phyloP scores from a whole-genome alignment of 2,329 filamentous ascomycete species.

The Monosporascus sp. region DNA sequence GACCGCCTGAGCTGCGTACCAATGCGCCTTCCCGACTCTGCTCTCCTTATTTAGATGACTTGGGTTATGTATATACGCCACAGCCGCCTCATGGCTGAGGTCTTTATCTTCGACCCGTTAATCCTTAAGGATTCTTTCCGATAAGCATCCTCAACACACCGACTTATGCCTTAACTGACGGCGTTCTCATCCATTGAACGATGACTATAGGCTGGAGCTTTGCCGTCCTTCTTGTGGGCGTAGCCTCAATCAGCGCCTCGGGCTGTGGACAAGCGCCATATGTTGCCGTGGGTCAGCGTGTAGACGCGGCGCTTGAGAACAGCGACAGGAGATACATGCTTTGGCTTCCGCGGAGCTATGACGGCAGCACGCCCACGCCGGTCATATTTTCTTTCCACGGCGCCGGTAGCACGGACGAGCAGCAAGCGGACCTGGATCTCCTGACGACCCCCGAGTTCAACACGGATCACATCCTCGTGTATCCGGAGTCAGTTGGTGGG shows the following conservation, averaged over 20 bases:
- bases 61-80: too few species aligned
- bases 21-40: too few species aligned
- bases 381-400: constrained; percentile 3
- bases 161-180: too few species aligned
- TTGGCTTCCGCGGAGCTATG: constrained; percentile 1
- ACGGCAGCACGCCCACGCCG: not conserved
- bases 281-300: not conserved
- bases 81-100: too few species aligned
- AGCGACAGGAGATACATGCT: not conserved
- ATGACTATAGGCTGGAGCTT: not conserved
- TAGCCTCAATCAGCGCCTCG: not conserved
- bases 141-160: too few species aligned
- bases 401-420: not conserved
- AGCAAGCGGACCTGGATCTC: not conserved
- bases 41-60: too few species aligned
- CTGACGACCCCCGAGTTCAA: constrained; percentile 3
- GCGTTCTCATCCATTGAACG: not conserved
- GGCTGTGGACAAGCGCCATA: not conserved
- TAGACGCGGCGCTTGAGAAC: not conserved
- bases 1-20: too few species aligned
- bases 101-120: too few species aligned
- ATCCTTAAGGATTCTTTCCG: too few species aligned
- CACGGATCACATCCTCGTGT: constrained; percentile 2
- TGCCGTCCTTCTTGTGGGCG: not conserved
- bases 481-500: not conserved